Conservation (phyloP, 495 filamentous ascomycete species). For the Astrothelium subdiscretum region DNA sequence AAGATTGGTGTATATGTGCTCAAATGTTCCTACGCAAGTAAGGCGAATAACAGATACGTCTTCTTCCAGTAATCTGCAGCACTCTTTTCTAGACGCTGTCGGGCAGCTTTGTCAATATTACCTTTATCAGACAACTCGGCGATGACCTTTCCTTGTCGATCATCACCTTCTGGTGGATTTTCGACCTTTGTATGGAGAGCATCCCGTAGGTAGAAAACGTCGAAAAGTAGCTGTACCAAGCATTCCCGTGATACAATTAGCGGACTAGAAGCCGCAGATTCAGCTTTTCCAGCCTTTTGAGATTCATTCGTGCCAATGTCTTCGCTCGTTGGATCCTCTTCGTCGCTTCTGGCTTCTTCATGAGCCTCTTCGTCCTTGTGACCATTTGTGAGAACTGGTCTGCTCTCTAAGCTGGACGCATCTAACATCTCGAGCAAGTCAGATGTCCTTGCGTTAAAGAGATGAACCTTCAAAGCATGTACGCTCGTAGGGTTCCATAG, state of each 20-base stretch:
- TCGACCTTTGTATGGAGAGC: conserved; percentile 3
- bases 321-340: conserved; percentile 2
- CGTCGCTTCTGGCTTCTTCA: conserved; percentile 8
- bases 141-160: conserved; percentile 1
- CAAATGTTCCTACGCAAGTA: conserved; percentile 7
- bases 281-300: background rate
- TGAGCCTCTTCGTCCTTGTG: conserved; percentile 13
- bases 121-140: background rate
- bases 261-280: background rate
- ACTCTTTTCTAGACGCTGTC: conserved; percentile 20
- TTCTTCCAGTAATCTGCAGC: conserved; percentile 28
- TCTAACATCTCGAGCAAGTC: conserved; percentile 32
- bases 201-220: conserved; percentile 52
- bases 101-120: conserved; percentile 12
- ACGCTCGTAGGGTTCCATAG: conserved; percentile 73
- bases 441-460: conserved; percentile 2
- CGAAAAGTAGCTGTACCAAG: conserved; percentile 67
- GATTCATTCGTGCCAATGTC: background rate
- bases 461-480: conserved; percentile 42
- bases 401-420: background rate
- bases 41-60: conserved; percentile 29
- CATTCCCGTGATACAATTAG: background rate
- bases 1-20: background rate
- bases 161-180: background rate
- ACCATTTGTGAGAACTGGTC: background rate